phyloP scores from a whole-genome alignment of 78 protist genomes.

The Cavenderia fasciculata region DNA sequence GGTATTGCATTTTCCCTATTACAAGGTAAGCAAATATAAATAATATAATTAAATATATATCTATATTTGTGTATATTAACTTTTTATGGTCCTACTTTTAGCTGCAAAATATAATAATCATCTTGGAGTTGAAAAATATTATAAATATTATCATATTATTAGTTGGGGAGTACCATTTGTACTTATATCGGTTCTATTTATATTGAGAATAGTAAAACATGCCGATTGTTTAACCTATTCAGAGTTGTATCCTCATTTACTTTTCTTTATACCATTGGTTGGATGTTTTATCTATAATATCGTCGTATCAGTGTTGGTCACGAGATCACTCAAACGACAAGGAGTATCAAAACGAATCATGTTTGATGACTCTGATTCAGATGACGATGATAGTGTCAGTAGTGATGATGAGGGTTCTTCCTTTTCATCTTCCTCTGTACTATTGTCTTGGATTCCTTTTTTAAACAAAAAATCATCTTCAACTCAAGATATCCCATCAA shows the following conservation, averaged over 20 bases:
- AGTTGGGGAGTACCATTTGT: constrained; percentile 30
- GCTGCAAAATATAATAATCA: constrained; percentile 52
- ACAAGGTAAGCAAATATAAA: constrained; percentile 39
- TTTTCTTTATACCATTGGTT: constrained; percentile 42
- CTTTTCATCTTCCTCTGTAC: too few relatives aligned
- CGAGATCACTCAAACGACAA: not conserved
- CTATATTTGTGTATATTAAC: not conserved
- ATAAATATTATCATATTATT: constrained; percentile 34
- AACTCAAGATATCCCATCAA: not conserved
- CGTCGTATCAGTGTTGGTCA: constrained; percentile 11
- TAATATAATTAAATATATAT: not conserved
- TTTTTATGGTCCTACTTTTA: not conserved
- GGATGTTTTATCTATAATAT: constrained; percentile 12
- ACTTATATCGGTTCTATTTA: not conserved
- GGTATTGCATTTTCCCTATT: constrained; percentile 45
- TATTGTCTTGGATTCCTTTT: too few relatives aligned
- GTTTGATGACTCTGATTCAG: too few relatives aligned
- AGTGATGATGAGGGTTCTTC: too few relatives aligned
- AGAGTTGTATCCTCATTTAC: constrained; percentile 24
- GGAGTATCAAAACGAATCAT: not conserved
- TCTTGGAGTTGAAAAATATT: constrained; percentile 10
- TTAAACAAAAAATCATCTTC: too few relatives aligned
- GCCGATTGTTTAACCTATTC: not conserved
- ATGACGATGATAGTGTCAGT: too few relatives aligned
- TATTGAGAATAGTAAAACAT: not conserved